Base-by-base conservation (phyloP, 352 stramenopile genomes). In the Phytophthora foliorum region DNA sequence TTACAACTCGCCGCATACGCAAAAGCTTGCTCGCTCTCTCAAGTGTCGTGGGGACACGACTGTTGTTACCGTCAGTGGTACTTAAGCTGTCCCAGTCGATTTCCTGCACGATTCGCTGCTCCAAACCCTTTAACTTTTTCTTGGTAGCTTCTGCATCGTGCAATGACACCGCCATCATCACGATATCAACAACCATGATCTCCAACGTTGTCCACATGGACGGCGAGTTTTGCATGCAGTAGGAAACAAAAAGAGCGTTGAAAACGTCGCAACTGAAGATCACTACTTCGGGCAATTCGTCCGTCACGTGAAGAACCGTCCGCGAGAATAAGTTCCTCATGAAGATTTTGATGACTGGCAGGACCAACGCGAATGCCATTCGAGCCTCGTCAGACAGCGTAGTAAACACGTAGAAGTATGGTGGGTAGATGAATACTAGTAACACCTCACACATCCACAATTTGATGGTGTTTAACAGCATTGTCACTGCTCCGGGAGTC, bases 191-290 rank as follows among this genome's bases (percentile, higher is more conserved):
- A 5, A 29, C 19, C 67, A 75, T 67, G n/a, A 75, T 44, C 42
- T 62, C 60, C 19, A 61, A 24, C 6, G 58, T 67, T 17, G 49
- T 69, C 61, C 38, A 71, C 9, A 67, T 31, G 2, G 67, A 75
- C 11, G 60, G 60, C 21, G 57, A 68, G 16, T 68, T 75, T 16
- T 72, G 67, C 60, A 72, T 75, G 45, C 61, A 71, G 24, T 67
- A 68, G 4, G 62, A 27, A 13, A 75, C 48, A 22, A 72, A 75
- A 6, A 75, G 34, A 5, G 67, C 61, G 17, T 63, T 72, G 57
- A 75, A 75, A 19, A 75, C 58, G n/a, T 74, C 52, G 16, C 51
- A 52, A 36, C 59, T 74, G 34, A 69, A 66, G 19, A 74, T 63
- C 2, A 74, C 48, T 7, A 57, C 39, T 36, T 69, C 66, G 9